Base-by-base conservation (phyloP, 257 asterid genomes). In the Catharanthus roseus region DNA sequence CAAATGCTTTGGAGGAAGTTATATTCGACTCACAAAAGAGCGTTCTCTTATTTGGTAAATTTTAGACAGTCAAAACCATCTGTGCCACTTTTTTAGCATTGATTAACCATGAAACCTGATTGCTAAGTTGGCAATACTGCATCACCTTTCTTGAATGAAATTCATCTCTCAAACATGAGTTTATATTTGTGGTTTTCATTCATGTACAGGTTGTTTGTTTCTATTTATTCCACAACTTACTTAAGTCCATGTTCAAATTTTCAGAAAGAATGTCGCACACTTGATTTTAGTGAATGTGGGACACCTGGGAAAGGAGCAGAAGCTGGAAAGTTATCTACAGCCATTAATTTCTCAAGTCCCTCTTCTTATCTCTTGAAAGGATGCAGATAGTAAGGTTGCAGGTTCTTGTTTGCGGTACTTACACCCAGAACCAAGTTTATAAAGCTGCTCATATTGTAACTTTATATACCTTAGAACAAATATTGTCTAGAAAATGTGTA, bases 281-380 rank as follows among this genome's bases (percentile, higher is more conserved):
- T 92, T 33, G 98, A 92, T 78, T 92, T 92, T 74, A 88, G 95
- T 51, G 96, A 92, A 78, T 90, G 96, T 67, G 96, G 84, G 72
- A 86, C 95, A 56, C 96, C 96, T 31, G 84, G 70, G 15, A 83
- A 88, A 81, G 80, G 58, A 68, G 63, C 68, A 24, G 88, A 87
- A 71, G 74, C 69, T 67, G 80, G 82, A 62, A 88, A 74, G 38
- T 26, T 67, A 41, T 67, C 82, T 21, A 65, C 85, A 75, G 80
- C 82, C 79, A 73, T 66, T 67, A 65, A 78, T 70, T 75, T 66
- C 77, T 70, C 88, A 49, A 87, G 88, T 79, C 89, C 95, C 66
- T 85, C 93, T 41, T 87, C 93, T 75, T 88, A 89, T 80, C 83
- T 91, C 73, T 74, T 88, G 84, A 91, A 88, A 82, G 76, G 80